Percentiles rank a stretch among this genome's conserved stretches.
Evolutionary conservation across 2,329 filamentous ascomycete genomes (phyloP).

Genomic region (Aspergillus unguis): DNA sequence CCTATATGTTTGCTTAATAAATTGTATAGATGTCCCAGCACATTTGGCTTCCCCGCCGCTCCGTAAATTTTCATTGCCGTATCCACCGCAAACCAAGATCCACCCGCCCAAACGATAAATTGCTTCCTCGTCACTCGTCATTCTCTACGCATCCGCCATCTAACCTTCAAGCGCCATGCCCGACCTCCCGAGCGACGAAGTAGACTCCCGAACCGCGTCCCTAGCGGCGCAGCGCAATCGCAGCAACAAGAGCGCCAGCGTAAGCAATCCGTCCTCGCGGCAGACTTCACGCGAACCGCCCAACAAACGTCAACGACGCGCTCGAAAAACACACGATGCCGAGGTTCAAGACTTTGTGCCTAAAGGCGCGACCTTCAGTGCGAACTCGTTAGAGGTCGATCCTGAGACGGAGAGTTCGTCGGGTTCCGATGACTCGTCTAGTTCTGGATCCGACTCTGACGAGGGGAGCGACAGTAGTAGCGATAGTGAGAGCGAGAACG

Average conservation of each 20-base stretch:
- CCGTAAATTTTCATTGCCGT: conserved; percentile 10
- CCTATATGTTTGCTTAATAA: background rate
- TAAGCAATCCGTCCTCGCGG: conserved; percentile 23
- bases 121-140: background rate
- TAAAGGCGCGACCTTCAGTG: conserved; percentile 35
- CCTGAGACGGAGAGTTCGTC: conserved; percentile 31
- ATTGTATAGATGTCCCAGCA: background rate
- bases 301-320: conserved; percentile 28
- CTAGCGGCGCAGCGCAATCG: conserved; percentile 40
- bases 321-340: conserved; percentile 19
- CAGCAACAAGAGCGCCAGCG: conserved; percentile 1
- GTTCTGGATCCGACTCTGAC: conserved; percentile 14
- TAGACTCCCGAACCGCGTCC: conserved; percentile 47
- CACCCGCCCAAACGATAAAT: background rate
- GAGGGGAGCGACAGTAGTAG: conserved; percentile 2
- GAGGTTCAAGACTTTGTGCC: conserved; percentile 38
- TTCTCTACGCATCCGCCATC: background rate
- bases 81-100: background rate
- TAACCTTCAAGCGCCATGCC: conserved; percentile 19
- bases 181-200: conserved; percentile 31
- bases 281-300: conserved; percentile 19
- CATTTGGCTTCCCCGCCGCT: background rate
- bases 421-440: conserved; percentile 22
- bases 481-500: background rate
- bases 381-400: conserved; percentile 32